Evolutionary conservation across 1,139 yeast species (phyloP), one percentile per base, ranked within the genome.

Genomic region (Yamadazyma diddensiae): DNA sequence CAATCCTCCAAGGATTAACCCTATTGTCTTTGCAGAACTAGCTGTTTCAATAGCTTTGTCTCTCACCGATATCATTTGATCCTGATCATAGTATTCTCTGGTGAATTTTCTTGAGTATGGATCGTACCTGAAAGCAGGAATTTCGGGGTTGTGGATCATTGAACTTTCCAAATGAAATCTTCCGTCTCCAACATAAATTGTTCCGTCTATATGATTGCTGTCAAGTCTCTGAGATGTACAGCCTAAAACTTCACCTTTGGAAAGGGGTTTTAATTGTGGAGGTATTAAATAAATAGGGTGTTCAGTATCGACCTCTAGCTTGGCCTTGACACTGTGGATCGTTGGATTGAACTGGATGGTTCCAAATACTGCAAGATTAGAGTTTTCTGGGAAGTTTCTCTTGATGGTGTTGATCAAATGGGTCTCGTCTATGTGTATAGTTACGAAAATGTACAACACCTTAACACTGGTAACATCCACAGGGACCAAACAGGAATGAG

Each of bases 321-420:
- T 77, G 26, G 75, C 76, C 45, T 78, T 77, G 13, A 88, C 73
- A 33, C 86, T 77, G 55, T 92, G 97, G 15, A 92, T 78, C 0
- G 96, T 81, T 11, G 97, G 97, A 52, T 94, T 94, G 63, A 92
- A 92, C 56, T 92, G 99, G 51, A 92, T 94, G 5, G 98, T 94
- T 26, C 97, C 95, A 50, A 92, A 94, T 8, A 87, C 69, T 0
- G 97, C 96, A 25, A 78, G 49, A 24, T 80, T 73, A 2, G 82
- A 63, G 1, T 82, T 79, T 16, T 62, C 60, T 1, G 69, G 65
- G 46, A 92, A 86, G 52, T 92, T 86, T 39, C 74, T 70, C 44
- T 77, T 69, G 22, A 92, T 55, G 0, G 98, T 92, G 35, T 81
- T 82, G 21, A 86, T 59, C 33, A 94, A 63, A 57, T 92, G 99